Base-by-base conservation (phyloP, 176 grass and related monocot species). In the Phyllostachys edulis region DNA sequence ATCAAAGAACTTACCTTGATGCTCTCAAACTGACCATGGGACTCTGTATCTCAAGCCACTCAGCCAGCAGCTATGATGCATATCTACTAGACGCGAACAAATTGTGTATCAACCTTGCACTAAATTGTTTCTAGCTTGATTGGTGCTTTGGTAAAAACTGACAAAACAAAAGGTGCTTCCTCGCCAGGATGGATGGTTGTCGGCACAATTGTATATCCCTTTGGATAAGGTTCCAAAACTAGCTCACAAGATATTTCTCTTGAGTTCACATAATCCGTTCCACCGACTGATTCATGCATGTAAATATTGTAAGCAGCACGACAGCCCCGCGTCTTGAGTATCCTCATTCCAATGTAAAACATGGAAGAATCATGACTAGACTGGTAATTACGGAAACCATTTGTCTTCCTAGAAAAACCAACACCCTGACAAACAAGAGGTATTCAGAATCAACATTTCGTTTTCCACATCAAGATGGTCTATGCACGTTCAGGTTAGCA, bases 241-340 rank as follows among this genome's bases (percentile, higher is more conserved):
- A 99, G 63, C 86, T 99, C 96, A 84, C 96, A 99, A 51, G 96
- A 99, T 79, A 99, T 93, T 69, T 99, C 96, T 85, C 96, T 96
- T 20, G 93, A 99, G 61, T 99, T 99, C 9, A 99, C 93, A 20
- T 99, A 99, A 88, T 99, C 96, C 62, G 96, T 96, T 78, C 96
- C 96, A 16, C 96, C 96, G 17, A 89, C 96, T 20, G 93, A 96
- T 86, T 99, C 96, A 87, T 99, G 96, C 87, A 99, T 88, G 84
- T 99, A 99, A 83, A 99, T 99, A 90, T 99, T 99, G 75, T 96
- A 99, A 80, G 93, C 91, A 81, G 96, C 96, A 62, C 93, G 93
- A 13, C 86, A 89, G 46, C 96, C 96, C 62, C 88, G 80, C 69
- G 96, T 99, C 85, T 99, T 99, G 65, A 99, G 93, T 91, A 99